A percentile compares a stretch with the other conserved stretches of the same genome.
Evolutionary conservation across 305 asterid genomes (phyloP).

Genomic region (Rubia peregrina): DNA sequence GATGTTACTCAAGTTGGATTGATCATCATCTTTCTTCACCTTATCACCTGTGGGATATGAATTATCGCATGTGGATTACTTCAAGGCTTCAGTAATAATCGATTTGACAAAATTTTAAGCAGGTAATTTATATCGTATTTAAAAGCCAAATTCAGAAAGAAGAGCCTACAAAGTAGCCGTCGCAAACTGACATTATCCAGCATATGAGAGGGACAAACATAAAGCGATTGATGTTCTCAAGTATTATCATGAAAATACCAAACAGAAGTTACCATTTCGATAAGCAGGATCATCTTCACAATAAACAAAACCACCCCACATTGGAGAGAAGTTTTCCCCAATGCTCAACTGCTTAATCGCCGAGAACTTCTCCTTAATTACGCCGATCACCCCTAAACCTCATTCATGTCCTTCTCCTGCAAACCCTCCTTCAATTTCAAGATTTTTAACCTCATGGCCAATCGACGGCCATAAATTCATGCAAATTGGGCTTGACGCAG

Average conservation of each 20-base stretch:
- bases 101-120: background rate
- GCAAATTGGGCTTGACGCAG: slow-evolving; percentile 40
- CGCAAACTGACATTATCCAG: too few relatives aligned
- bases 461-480: slow-evolving; percentile 22
- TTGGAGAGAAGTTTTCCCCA: too few relatives aligned
- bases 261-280: slow-evolving; percentile 41
- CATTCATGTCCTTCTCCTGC: too few relatives aligned
- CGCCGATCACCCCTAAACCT: too few relatives aligned
- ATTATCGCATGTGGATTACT: background rate
- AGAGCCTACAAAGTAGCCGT: background rate
- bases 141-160: background rate
- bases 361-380: too few relatives aligned
- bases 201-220: too few relatives aligned
- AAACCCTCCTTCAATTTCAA: slow-evolving; percentile 55
- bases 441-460: slow-evolving; percentile 48
- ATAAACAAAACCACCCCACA: slow-evolving; percentile 18
- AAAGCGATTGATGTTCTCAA: background rate
- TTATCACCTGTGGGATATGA: slow-evolving; percentile 26
- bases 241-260: background rate
- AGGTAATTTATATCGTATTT: background rate
- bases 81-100: background rate
- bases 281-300: slow-evolving; percentile 59
- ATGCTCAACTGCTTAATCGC: too few relatives aligned
- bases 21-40: slow-evolving; percentile 79
- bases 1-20: slow-evolving; percentile 63